A percentile compares a stretch with the other conserved stretches of the same genome.
Evolutionary conservation across 2,329 filamentous ascomycete species (phyloP).

Genomic region (Colletotrichum eremochloae): DNA sequence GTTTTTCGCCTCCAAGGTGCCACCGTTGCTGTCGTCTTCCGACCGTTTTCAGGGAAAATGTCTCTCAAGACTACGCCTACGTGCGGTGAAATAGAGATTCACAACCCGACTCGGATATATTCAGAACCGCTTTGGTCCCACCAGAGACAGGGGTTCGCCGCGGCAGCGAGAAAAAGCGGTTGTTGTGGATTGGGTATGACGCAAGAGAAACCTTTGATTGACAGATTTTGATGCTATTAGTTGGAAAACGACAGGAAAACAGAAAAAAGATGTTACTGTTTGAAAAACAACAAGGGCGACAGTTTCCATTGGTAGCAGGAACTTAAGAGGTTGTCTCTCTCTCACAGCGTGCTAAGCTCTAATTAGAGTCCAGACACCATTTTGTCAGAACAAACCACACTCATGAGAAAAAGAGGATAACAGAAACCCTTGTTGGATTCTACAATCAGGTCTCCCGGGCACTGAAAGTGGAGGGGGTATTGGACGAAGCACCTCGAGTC

Average conservation of each 20-base stretch:
- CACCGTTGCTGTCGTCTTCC: constrained; percentile 24
- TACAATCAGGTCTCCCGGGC: background rate
- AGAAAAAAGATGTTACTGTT: background rate
- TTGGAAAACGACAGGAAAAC: background rate
- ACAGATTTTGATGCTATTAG: background rate
- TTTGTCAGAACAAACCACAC: constrained; percentile 20
- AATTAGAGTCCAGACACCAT: constrained; percentile 19
- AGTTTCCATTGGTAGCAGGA: background rate
- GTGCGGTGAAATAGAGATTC: background rate
- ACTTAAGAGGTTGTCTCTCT: constrained; percentile 2
- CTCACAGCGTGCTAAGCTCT: background rate
- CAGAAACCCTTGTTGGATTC: background rate
- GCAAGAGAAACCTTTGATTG: constrained; percentile 21
- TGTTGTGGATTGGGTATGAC: constrained; percentile 18
- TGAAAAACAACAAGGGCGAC: background rate
- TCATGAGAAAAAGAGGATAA: constrained; percentile 11
- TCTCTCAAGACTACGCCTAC: background rate
- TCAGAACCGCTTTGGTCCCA: background rate
- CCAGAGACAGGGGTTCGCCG: constrained; percentile 2
- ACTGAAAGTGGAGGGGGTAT: no score
- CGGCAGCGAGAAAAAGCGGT: constrained; percentile 8
- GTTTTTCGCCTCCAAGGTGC: constrained; percentile 7
- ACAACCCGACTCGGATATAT: background rate
- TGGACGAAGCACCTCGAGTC: background rate
- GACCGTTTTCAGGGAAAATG: constrained; percentile 3